Evolutionary conservation across 306 rosid species (phyloP), one percentile per base, ranked within the genome.

Genomic region (Luffa aegyptiaca): DNA sequence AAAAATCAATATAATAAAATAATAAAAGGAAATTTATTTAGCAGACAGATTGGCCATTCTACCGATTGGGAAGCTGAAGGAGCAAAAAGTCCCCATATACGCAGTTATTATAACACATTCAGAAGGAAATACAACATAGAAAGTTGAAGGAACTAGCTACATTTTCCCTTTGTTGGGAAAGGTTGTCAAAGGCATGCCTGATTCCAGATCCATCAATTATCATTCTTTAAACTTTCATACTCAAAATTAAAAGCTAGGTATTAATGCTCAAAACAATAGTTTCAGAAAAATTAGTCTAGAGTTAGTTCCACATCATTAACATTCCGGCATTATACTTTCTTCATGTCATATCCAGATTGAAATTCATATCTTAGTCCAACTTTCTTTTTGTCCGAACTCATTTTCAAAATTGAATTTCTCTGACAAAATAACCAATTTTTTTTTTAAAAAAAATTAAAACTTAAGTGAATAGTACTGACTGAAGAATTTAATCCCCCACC

Each of bases 1-100:
- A 55, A 76, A 46, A 48, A 82, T 80, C 59, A 92, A 83, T 66
- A 77, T 80, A 58, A 58, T 66, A 77, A 81, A 58, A 58, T 58
- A 20, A 17, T 63, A 71, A 53, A 57, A 80, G 13, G 42, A 39
- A 5, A 55, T 8, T 35, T 13, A 3, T 18, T 5, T 31, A n/a
- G 7, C 61, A 42, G 16, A 6, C 42, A 51, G 45, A 3, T 41
- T n/a, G 56, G 58, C 37, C 68, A 18, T 41, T 76, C 63, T 14
- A 6, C 39, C 5, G 63, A 57, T 76, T 10, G 21, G 44, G 14
- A 52, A 3, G 46, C 26, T 58, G 41, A 36, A 65, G 26, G 72
- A 65, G 7, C 72, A 65, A 65, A 37, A 65, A 36, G 48, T 16
- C 12, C 21, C 46, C 48, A 65, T 65, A 37, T 1, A 37, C 16